Evolutionary conservation across 352 stramenopile species (phyloP), one percentile per base, ranked within the genome.

Genomic region (Vaucheria bursata): DNA sequence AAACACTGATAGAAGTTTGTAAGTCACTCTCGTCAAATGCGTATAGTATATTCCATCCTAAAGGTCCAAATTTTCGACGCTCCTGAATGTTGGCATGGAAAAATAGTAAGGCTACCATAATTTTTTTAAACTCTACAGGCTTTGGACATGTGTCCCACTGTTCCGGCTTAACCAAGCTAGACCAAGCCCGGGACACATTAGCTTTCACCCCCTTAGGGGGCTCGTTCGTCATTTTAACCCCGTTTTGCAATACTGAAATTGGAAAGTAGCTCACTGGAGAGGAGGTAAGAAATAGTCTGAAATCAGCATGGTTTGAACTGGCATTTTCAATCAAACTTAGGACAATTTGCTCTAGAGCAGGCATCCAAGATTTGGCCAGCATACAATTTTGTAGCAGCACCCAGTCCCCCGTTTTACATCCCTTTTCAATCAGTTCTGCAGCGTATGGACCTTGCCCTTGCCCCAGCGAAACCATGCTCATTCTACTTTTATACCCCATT

Each of bases 1-100:
- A 76, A 76, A 91, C 92, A 18, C 87, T 89, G 5, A 97, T 87
- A 8, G 89, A 95, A 32, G 92, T 97, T 86, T 97, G 91, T 1
- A 97, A 84, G 83, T 97, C 93, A 3, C 90, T 94, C 75, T 97
- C 93, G 79, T 97, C 96, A 84, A 97, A 97, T 69, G 95, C 93
- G 79, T 97, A 97, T 70, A 88, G 88, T 82, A 97, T 97, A 78
- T 97, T 97, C 93, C 93, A 97, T 4, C 93, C 93, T 0, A 97
- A 85, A 12, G 93, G 86, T 0, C 92, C 93, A 73, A 97, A 97
- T 74, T 97, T 97, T 37, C 91, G 87, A 33, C 93, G 85, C 81
- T 97, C 93, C 84, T 97, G 90, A 38, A 97, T 90, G 73, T 95
- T 93, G 0, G 92, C 92, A 80, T 97, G 93, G 84, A 97, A 97